Base-by-base conservation (phyloP, 176 grass and related monocot species). In the Pontederia crassipes region DNA sequence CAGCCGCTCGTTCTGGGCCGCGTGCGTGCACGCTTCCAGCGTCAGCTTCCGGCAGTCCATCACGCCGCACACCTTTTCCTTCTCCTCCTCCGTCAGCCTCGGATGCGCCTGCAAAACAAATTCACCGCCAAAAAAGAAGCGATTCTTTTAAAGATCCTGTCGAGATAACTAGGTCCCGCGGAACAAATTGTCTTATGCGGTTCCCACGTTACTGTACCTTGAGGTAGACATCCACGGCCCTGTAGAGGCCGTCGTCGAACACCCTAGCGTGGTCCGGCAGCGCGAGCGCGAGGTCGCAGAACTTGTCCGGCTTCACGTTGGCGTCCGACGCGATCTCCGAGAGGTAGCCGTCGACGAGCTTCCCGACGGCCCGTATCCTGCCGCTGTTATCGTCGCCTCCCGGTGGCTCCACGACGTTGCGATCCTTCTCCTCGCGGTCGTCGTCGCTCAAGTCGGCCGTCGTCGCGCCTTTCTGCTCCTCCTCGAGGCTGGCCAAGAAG, bases 161-260 rank as follows among this genome's bases (percentile, higher is more conserved):
- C 32, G 49, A 35, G 1, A 55, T 32, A 56, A 46, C 71, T 24
- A 24, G 20, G 20, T 24, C 20, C 20, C 20, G 20, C 20, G 20
- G 20, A 24, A 24, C 20, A 24, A 24, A 0, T 49, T 73, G 20
- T 49, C 12, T 11, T 26, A 49, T 24, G 54, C 56, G 49, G 53
- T 11, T 28, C 48, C 28, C 1, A 15, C 4, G 59, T 74, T 10
- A 66, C 14, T 1, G 18, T 49, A 89, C 94, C 94, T 93, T 98
- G 61, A 98, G 72, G 66, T 98, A 98, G 77, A 98, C 88, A 62
- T 98, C 94, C 47, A 98, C 84, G 47, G 94, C 88, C 45, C 94
- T 88, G 79, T 98, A 98, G 17, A 98, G 88, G 40, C 88, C 94
- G 2, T 98, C 94, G 64, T 89, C 94, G 45, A 93, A 90, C 8